Conservation (phyloP, 106 monocot species). For the Vanilla planifolia region DNA sequence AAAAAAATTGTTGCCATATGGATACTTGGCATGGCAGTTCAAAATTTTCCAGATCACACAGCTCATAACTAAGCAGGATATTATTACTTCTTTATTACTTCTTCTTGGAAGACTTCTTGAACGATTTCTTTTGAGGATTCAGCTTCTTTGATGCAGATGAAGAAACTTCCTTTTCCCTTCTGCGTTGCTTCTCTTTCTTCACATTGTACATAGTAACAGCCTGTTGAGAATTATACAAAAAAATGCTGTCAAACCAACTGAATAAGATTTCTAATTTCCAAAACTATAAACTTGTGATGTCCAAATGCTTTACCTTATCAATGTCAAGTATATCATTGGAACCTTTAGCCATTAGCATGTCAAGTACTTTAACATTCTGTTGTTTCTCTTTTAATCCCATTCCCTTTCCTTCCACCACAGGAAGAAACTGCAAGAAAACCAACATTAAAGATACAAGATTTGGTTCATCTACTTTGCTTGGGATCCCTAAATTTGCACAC, state of each 20-base stretch:
- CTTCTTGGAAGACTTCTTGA: slow-evolving; percentile 29
- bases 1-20: no score
- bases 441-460: neutral
- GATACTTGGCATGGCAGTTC: neutral
- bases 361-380: slow-evolving; percentile 82
- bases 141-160: slow-evolving; percentile 28
- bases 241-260: no score
- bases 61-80: neutral
- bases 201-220: slow-evolving; percentile 61
- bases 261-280: no score
- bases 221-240: slow-evolving; percentile 9
- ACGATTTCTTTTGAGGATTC: slow-evolving; percentile 34
- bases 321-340: slow-evolving; percentile 81
- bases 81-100: neutral
- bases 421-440: slow-evolving; percentile 57
- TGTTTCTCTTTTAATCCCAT: slow-evolving; percentile 75
- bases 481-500: slow-evolving; percentile 4
- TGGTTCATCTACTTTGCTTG: neutral
- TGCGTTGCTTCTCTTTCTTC: slow-evolving; percentile 43
- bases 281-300: neutral
- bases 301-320: slow-evolving; percentile 52
- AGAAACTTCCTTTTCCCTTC: slow-evolving; percentile 21
- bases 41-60: neutral
- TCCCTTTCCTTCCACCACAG: slow-evolving; percentile 89
- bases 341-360: slow-evolving; percentile 57